These are phyloP conservation scores for Didymellaceae sp. DNA, from an alignment of 2,329 filamentous ascomycete species.

Conservation along the genomic window DNA sequence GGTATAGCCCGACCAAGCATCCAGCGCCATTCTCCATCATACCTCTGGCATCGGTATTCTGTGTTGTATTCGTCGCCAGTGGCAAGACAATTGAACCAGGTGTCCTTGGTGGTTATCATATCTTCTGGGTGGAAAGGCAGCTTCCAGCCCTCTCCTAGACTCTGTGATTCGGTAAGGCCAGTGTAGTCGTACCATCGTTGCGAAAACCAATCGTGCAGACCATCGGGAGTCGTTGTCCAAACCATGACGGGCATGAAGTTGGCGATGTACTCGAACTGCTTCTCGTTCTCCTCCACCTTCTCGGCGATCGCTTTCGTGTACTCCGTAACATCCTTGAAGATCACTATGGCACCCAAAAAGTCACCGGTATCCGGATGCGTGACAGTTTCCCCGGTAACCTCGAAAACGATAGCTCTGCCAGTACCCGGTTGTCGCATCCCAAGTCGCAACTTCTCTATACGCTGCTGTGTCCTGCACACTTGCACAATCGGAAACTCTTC, in stretches of 20 bases:
- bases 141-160: constrained; percentile 68
- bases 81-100: constrained; percentile 67
- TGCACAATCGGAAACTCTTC: constrained; percentile 72
- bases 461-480: constrained; percentile 66
- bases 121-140: constrained; percentile 75
- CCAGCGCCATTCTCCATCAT: constrained; percentile 77
- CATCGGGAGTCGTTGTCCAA: constrained; percentile 74
- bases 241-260: constrained; percentile 67
- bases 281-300: constrained; percentile 74
- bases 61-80: constrained; percentile 71
- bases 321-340: constrained; percentile 74
- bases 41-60: constrained; percentile 73
- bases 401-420: constrained; percentile 64
- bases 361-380: constrained; percentile 71
- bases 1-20: constrained; percentile 77
- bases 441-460: constrained; percentile 65
- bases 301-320: constrained; percentile 72
- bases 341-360: constrained; percentile 74
- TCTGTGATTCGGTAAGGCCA: constrained; percentile 66
- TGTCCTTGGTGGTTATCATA: constrained; percentile 59
- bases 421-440: constrained; percentile 64
- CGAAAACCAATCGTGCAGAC: constrained; percentile 75
- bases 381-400: constrained; percentile 71
- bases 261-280: constrained; percentile 76
- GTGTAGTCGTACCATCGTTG: constrained; percentile 83